phyloP scores from a whole-genome alignment of 176 grass and related monocot species.

The Triticum dicoccoides region DNA sequence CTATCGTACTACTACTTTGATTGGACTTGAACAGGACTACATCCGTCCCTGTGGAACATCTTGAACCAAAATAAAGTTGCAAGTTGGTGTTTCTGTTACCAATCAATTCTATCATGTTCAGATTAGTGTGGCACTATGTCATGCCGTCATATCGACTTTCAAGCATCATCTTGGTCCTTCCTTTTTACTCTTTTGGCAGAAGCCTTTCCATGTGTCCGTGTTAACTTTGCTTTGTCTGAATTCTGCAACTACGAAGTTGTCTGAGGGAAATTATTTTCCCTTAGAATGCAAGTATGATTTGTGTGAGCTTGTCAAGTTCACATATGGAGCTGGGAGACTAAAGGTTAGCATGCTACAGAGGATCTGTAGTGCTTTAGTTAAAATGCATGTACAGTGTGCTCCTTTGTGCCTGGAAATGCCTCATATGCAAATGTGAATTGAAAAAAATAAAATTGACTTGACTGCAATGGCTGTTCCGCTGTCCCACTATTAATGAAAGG shows the following conservation, averaged over 20 bases:
- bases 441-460: neutral
- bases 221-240: constrained; percentile 10
- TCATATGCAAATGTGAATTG: neutral
- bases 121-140: constrained; percentile 26
- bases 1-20: constrained; percentile 3
- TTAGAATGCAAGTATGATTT: neutral
- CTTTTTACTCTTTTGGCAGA: neutral
- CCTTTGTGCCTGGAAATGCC: neutral
- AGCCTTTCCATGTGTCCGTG: neutral
- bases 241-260: neutral
- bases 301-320: constrained; percentile 8
- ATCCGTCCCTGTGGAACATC: neutral
- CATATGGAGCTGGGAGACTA: neutral
- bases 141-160: constrained; percentile 17
- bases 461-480: neutral
- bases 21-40: constrained; percentile 7
- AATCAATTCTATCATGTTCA: constrained; percentile 29
- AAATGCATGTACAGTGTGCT: neutral
- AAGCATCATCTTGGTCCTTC: neutral
- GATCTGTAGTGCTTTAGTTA: neutral
- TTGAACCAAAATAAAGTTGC: constrained; percentile 24
- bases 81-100: constrained; percentile 26
- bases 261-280: neutral
- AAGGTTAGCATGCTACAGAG: neutral
- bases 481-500: neutral